These are phyloP conservation scores for Ajuga reptans DNA, from an alignment of 305 asterid genomes.

Conservation along the genomic window DNA sequence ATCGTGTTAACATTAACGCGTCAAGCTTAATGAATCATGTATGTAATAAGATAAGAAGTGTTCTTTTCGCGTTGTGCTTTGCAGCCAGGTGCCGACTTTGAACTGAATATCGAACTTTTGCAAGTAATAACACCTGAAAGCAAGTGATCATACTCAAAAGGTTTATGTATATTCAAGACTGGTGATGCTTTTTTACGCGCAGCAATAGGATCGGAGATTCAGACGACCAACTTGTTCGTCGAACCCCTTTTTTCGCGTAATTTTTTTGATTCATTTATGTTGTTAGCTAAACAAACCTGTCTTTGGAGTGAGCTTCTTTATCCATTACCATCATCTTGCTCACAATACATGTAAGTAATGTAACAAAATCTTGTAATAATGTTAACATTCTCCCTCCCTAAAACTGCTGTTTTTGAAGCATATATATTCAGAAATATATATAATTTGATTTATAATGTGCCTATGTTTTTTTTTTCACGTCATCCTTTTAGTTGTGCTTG, in stretches of 20 bases:
- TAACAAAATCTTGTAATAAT: background rate
- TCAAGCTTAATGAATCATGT: background rate
- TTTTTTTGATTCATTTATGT: background rate
- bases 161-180: conserved; percentile 4
- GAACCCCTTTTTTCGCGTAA: background rate
- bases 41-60: background rate
- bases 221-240: background rate
- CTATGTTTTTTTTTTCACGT: too few species aligned
- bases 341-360: background rate
- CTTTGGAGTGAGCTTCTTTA: background rate
- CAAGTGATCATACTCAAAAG: conserved; percentile 29
- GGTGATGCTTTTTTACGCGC: background rate
- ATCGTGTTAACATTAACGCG: background rate
- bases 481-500: too few species aligned
- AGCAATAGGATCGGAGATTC: background rate
- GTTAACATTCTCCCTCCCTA: background rate
- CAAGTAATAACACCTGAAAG: conserved; percentile 46
- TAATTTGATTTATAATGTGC: too few species aligned
- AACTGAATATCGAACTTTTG: conserved; percentile 77
- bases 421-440: too few species aligned
- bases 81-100: conserved; percentile 81
- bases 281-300: background rate
- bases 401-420: too few species aligned
- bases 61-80: conserved; percentile 14
- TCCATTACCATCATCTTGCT: background rate